A percentile compares a stretch with the other conserved stretches of the same genome.
Conservation (phyloP, 108 stramenopile genomes). For the Pseudonitzschia pungens region DNA sequence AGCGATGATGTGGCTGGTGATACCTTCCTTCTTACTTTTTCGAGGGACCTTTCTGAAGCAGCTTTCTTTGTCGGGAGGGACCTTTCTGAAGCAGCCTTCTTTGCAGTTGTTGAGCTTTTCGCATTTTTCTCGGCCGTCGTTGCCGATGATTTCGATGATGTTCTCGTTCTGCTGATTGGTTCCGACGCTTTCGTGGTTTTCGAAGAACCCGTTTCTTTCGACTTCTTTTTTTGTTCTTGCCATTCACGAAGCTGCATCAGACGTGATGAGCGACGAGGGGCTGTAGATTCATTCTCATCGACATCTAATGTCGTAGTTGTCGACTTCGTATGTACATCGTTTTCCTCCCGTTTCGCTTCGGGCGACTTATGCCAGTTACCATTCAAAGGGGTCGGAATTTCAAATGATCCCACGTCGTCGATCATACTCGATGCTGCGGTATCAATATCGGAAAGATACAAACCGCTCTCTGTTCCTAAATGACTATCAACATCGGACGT, state of each 20-base stretch:
- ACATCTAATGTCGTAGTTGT: neutral
- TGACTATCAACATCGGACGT: neutral
- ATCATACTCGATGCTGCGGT: neutral
- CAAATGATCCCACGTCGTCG: neutral
- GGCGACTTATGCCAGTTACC: neutral
- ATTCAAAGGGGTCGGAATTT: neutral
- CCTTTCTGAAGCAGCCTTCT: neutral
- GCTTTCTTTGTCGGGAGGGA: no score
- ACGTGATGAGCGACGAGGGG: neutral
- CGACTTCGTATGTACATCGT: neutral
- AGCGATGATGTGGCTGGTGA: neutral
- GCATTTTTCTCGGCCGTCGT: neutral
- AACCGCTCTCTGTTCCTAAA: neutral
- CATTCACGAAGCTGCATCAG: neutral
- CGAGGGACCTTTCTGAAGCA: neutral
- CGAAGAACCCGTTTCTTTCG: conserved; percentile 1
- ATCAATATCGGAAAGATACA: conserved; percentile 1
- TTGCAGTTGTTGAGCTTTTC: neutral
- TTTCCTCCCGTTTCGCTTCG: neutral
- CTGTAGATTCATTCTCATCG: neutral
- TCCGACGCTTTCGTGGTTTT: neutral
- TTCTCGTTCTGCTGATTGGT: neutral
- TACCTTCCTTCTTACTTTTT: neutral
- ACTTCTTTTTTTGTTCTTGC: neutral
- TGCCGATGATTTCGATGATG: no score